Conservation (phyloP, 2,329 filamentous ascomycete species). For the Lachnellula hyalina region DNA sequence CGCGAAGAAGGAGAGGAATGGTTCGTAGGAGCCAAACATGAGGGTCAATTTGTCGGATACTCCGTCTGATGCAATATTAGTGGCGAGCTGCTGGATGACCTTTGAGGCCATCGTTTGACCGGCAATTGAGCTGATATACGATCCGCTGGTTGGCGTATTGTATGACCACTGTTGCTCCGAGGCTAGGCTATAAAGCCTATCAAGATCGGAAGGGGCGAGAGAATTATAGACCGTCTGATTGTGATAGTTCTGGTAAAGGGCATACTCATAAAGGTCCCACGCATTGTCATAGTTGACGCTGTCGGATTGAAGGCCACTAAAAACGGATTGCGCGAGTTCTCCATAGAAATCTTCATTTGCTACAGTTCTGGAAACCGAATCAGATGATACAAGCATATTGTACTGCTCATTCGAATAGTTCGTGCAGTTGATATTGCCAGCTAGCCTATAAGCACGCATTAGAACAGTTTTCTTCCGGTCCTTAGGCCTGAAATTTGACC, state of each 20-base stretch:
- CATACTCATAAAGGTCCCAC: constrained; percentile 55
- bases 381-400: constrained; percentile 2
- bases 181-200: constrained; percentile 57
- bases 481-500: not conserved
- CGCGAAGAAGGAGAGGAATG: constrained; percentile 50
- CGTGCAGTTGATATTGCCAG: constrained; percentile 22
- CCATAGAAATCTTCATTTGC: constrained; percentile 20
- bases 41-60: constrained; percentile 44
- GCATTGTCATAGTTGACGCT: constrained; percentile 37
- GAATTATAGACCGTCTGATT: constrained; percentile 38
- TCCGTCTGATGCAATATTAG: constrained; percentile 38
- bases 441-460: constrained; percentile 15
- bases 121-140: constrained; percentile 42
- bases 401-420: constrained; percentile 16
- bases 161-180: constrained; percentile 57
- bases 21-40: constrained; percentile 49
- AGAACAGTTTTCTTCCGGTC: not conserved
- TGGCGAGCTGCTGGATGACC: constrained; percentile 39
- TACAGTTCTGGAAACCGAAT: constrained; percentile 5
- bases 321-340: constrained; percentile 18
- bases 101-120: constrained; percentile 47
- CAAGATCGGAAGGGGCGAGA: constrained; percentile 41
- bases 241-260: constrained; percentile 49
- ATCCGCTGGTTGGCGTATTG: constrained; percentile 55
- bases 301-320: constrained; percentile 10